Base-by-base conservation (phyloP, 2,329 filamentous ascomycete species). In the Lasiodiplodia sp. region DNA sequence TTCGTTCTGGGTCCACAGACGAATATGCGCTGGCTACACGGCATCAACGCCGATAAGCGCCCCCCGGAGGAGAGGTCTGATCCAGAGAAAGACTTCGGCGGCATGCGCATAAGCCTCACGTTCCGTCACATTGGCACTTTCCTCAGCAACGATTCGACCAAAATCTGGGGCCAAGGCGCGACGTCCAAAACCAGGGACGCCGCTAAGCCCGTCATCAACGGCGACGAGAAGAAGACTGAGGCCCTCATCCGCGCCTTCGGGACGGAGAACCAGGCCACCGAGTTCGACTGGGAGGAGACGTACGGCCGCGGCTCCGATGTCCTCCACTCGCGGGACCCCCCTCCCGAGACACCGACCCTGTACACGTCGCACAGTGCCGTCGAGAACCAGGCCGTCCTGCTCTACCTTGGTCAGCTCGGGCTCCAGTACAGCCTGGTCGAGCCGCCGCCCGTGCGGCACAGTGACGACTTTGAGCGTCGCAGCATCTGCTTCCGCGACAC, bases 131-230 rank as follows among this genome's bases (percentile, higher is more conserved):
- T 99, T 71, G 93, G 90, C 2, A 99, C 96, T 0, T 98, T 93
- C 75, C 80, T 97, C 55, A 85, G 91, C 73, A 82, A 84, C 4
- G 83, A 88, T n/a, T 84, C 87, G 49, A 83, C 83, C 37, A 81
- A 81, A 2, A 97, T 99, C 67, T 98, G 94, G 95, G 96, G 96
- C 16, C 94, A 97, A 79, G 96, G 96, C 2, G 95, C 94, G 0
- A 88, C 87, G 0, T 83, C 83, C 7, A 97, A 97, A 81, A 84
- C 82, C 0, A 84, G 84, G 28, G 83, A 84, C 0, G 80, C 83
- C 0, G 93, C 94, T 0, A 81, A 82, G 0, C 74, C 82, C 0
- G 89, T 96, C 12, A 79, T 93, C 67, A 65, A 93, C 71, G 92
- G 91, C 0, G 87, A 92, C 71, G 85, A 86, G 0, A 79, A 83